A percentile compares a stretch with the other conserved stretches of the same genome.
These are phyloP conservation scores for Colletotrichum viniferum DNA, from an alignment of 2,329 filamentous ascomycete genomes.

Conservation along the genomic window DNA sequence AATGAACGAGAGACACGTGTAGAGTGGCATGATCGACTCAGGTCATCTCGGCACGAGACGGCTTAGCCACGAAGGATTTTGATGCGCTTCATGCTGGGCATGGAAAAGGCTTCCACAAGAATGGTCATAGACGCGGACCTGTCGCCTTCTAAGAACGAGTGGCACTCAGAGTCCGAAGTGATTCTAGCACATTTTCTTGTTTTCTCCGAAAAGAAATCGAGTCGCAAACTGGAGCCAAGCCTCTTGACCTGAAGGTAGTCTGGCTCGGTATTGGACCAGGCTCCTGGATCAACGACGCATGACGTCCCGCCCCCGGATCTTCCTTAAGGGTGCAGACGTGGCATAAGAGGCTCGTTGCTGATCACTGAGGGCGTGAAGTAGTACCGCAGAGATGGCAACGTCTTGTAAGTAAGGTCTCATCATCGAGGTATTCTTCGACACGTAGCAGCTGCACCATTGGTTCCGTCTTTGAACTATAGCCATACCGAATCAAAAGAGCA, in stretches of 20 bases:
- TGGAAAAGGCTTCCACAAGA: neutral
- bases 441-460: neutral
- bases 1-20: neutral
- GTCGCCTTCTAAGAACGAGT: neutral
- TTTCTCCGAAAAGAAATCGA: neutral
- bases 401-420: neutral
- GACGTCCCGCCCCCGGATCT: slow-evolving; percentile 9
- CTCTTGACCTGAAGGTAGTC: neutral
- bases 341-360: neutral
- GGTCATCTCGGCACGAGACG: neutral
- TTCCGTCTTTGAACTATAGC: neutral
- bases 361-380: neutral
- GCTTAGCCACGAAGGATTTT: neutral
- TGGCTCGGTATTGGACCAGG: neutral
- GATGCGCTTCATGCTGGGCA: neutral
- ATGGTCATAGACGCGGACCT: neutral
- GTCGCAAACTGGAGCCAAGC: neutral
- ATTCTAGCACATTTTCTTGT: neutral
- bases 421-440: neutral
- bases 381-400: neutral
- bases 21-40: neutral
- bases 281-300: slow-evolving; percentile 1
- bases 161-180: neutral
- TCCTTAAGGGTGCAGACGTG: slow-evolving; percentile 1
- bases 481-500: neutral